Base-by-base conservation (phyloP, 2,329 filamentous ascomycete genomes). In the Hirsutella rhossiliensis region DNA sequence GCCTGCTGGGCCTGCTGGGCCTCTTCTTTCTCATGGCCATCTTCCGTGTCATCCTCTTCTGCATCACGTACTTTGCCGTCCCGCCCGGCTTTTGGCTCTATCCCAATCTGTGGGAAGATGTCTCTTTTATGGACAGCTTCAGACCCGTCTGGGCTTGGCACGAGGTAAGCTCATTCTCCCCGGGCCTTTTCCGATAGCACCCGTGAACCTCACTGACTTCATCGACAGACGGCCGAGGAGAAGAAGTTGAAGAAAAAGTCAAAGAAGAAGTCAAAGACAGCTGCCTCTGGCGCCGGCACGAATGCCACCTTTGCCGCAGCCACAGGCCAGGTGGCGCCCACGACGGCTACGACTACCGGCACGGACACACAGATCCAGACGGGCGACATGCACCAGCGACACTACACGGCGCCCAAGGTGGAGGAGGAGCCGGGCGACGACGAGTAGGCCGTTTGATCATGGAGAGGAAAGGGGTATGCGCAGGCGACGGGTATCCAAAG, bases 21-120 rank as follows among this genome's bases (percentile, higher is more conserved):
- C 68, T 95, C 41, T 98, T 98, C 78, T 97, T 98, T 65, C 78
- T 80, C 58, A 97, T 98, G 92, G 85, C 90, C 6, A 94, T 98
- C 58, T 88, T 98, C 76, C 82, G 92, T 47, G 75, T 97, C 45
- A 94, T 98, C 48, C 72, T 98, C 27, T 98, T 98, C 71, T 83
- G 87, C 60, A 67, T 94, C 61, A 97, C 92, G 19, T 88, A 94
- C 65, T 94, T 97, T 59, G 73, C 75, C 15, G 73, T 79, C 1
- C 71, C 89, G 4, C 92, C 92, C 3, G 92, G 92, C 56, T 73
- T 98, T n/a, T 98, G 92, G 92, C 74, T 98, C 38, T 98, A 90
- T 67, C 92, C 92, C 41, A 98, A 98, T 60, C 69, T 98, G 18
- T 98, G 96, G 71, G 92, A 98, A 63, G 92, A 98, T 60, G 92